Evolutionary conservation across 306 rosid genomes (phyloP), one percentile per base, ranked within the genome.

Genomic region (Abrus pulchellus): DNA sequence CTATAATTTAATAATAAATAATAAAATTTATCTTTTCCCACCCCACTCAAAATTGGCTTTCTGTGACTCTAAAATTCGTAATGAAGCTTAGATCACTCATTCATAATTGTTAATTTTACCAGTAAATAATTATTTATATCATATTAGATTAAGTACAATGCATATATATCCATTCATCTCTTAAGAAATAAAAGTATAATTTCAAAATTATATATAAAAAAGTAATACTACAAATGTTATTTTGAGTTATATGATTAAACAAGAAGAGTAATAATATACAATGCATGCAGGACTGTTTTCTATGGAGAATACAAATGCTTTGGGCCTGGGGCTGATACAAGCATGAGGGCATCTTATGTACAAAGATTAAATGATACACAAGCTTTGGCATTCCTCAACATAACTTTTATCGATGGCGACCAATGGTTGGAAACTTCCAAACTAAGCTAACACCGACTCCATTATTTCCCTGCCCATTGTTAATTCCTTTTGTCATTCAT

Each of bases 301-400:
- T 94, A 89, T 78, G 98, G 97, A 78, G 98, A 92, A 81, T 92
- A 94, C 70, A 89, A 86, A 6, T 90, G 95, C 86, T 80, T 86
- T 1, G 98, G 98, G 5, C 48, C 88, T 0, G 97, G 98, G 45
- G 93, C 97, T 1, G 83, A 74, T 65, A 40, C 44, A 83, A 72
- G 7, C 44, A 1, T 59, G 74, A 93, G 97, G 47, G 90, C 86
- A 5, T 57, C 97, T 2, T 94, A 85, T 74, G 94, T 85, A 9
- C 92, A 79, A 52, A 92, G 84, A 83, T 86, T 94, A 14, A 90
- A 91, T 72, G 95, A 90, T 50, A 85, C 97, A 33, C 85, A 84
- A 67, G 97, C 79, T 75, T 82, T 87, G 29, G 32, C 66, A 64
- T 94, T 92, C 72, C 82, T 92, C 34, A 91, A 89, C 9, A 10